Base-by-base conservation (phyloP, 345 rosid genomes). In the Brassica juncea region DNA sequence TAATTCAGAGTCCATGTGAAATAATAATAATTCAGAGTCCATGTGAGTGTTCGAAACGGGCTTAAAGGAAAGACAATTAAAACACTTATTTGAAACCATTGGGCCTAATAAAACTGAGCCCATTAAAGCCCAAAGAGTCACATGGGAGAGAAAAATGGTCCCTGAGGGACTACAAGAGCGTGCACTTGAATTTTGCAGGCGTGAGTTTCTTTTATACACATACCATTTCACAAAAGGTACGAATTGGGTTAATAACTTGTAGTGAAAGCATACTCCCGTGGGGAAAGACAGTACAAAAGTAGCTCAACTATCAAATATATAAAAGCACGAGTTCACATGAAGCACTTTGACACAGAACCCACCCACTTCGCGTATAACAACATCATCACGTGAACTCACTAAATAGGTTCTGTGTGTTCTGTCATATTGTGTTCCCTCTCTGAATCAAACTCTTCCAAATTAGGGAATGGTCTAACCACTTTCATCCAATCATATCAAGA, bases 311-410 rank as follows among this genome's bases (percentile, higher is more conserved):
- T 47, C 54, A n/a, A 14, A 5, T 32, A n/a, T 27, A 63, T n/a
- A 70, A 31, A 30, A 52, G 16, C 63, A 71, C 30, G 54, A 35
- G 19, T 71, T 49, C 65, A 21, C 74, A 71, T 19, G 73, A 52
- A 31, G 42, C 23, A n/a, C 55, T 35, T 27, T 27, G 42, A 55
- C 69, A 49, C 64, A 52, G 15, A 72, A 69, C 12, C 63, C 54
- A 7, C 73, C 57, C 21, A 52, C 60, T 52, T 54, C 59, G 6
- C 67, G 1, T 66, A 72, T 66, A 65, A 58, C 72, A 72, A 78
- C 72, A 72, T 5, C 73, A 31, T 79, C 82, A 79, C 82, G 77
- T 79, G 82, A 79, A 79, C 42, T 66, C 82, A 58, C 69, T 79
- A 47, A 79, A 67, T 58, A 55, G 63, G 37, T 30, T 58, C 68